Base-by-base conservation (phyloP, 73 alveolate species). In the Stentor coeruleus region DNA sequence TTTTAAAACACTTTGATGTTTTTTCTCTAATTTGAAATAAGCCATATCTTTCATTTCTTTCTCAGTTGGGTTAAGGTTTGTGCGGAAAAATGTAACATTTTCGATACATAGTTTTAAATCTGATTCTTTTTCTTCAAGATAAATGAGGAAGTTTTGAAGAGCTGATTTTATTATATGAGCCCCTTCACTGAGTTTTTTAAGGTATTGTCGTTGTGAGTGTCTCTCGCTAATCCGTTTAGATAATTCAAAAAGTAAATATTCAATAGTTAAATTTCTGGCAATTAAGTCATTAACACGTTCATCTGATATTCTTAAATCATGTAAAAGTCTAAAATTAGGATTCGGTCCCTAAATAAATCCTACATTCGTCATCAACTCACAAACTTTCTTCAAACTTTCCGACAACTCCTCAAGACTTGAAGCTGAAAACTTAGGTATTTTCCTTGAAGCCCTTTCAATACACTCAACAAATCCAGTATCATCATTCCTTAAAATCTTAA, bases 41-140 rank as follows among this genome's bases (percentile, higher is more conserved):
- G 79, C 1, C 79, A 66, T 66, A 66, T 66, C 37, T 33, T 66
- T 66, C 79, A 66, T 66, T 66, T 66, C 42, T 66, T 66, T 66
- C 33, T 66, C 42, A 26, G n/a, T 66, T 26, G 79, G 79, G 39
- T 66, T 20, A 20, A 66, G 37, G 2, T 26, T 28, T 1, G 79
- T 66, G 1, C 39, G n/a, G 79, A 66, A 66, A 66, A 20, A 11
- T 66, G 36, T 2, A 26, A 66, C 37, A 31, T 20, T 66, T 20
- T 66, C 79, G 2, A 66, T 20, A 33, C 40, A 20, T 1, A 40
- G 26, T 2, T 20, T 33, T 33, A 66, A 33, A 33, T 66, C 79
- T 2, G n/a, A 28, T 66, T 66, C 39, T 66, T 66, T 66, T 26
- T 66, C 39, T 33, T 15, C 0, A 0, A 66, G 39, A 66, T 26